Conservation (phyloP, 257 asterid species). For the Solanum medicagineum region DNA sequence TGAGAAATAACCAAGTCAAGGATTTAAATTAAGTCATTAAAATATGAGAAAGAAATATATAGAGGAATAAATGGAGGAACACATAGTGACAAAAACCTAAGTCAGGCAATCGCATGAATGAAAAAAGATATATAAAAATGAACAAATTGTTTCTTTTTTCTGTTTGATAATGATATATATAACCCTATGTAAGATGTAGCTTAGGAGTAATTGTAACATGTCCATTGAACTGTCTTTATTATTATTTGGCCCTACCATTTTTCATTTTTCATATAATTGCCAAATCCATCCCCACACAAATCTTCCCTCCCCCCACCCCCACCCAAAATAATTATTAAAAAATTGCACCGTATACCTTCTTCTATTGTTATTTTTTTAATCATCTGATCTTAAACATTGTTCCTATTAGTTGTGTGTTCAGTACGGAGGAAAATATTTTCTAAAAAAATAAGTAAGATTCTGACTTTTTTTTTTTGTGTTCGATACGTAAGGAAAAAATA, state of each 20-base stretch:
- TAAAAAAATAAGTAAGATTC: background rate
- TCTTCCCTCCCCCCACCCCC: background rate
- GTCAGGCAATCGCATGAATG: constrained; percentile 4
- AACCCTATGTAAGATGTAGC: background rate
- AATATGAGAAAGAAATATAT: background rate
- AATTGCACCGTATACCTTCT: too few relatives aligned
- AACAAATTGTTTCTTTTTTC: background rate
- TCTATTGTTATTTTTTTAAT: too few relatives aligned
- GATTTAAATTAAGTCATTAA: background rate
- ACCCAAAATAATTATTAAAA: too few relatives aligned
- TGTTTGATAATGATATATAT: background rate
- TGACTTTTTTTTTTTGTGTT: background rate
- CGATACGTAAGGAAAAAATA: too few relatives aligned
- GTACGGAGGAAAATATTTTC: background rate
- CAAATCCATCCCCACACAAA: background rate
- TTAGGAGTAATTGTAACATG: constrained; percentile 4
- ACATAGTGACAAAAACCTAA: constrained; percentile 5
- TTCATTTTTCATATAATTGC: background rate
- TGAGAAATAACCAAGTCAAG: background rate
- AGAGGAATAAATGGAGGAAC: background rate
- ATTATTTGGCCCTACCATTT: constrained; percentile 11
- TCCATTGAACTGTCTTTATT: constrained; percentile 13
- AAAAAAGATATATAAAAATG: background rate
- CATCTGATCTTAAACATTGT: too few relatives aligned
- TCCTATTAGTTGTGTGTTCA: too few relatives aligned